Percentiles rank a stretch among this genome's conserved stretches.
Conservation (phyloP, 805 yeast genomes). For the Ogataea paradorogensis region DNA sequence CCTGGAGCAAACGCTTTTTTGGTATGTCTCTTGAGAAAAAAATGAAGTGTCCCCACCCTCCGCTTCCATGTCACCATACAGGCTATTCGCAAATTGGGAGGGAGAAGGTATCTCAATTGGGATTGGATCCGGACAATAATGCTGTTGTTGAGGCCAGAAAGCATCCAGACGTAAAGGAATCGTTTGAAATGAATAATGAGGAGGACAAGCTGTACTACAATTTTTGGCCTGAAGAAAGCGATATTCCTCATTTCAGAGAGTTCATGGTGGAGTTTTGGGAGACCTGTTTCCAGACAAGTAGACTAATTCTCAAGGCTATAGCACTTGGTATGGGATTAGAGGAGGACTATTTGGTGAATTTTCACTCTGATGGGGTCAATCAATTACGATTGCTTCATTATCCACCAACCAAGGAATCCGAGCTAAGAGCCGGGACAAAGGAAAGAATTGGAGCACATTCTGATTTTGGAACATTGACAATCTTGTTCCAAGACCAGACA, state of each 20-base stretch:
- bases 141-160: slow-evolving; percentile 10
- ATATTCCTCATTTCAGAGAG: slow-evolving; percentile 29
- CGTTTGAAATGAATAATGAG: slow-evolving; percentile 32
- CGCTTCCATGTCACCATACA: slow-evolving; percentile 20
- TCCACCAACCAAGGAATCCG: slow-evolving; percentile 27
- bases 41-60: slow-evolving; percentile 23
- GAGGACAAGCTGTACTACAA: slow-evolving; percentile 16
- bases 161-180: slow-evolving; percentile 33
- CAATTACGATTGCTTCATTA: slow-evolving; percentile 34
- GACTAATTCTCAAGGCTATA: slow-evolving; percentile 23
- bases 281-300: slow-evolving; percentile 22
- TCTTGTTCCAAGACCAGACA: slow-evolving; percentile 34
- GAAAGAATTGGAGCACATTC: slow-evolving; percentile 39
- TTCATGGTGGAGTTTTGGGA: slow-evolving; percentile 13
- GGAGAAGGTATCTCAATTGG: slow-evolving; percentile 21
- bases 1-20: slow-evolving; percentile 27
- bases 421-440: slow-evolving; percentile 26
- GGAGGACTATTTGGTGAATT: slow-evolving; percentile 28
- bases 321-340: slow-evolving; percentile 31
- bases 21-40: slow-evolving; percentile 21
- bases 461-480: slow-evolving; percentile 36
- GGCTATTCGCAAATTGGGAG: slow-evolving; percentile 26
- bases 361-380: slow-evolving; percentile 26
- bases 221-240: slow-evolving; percentile 24
- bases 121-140: slow-evolving; percentile 11